These are phyloP conservation scores for Trichoderma aggressivum DNA, from an alignment of 2,329 filamentous ascomycete genomes.

Conservation along the genomic window DNA sequence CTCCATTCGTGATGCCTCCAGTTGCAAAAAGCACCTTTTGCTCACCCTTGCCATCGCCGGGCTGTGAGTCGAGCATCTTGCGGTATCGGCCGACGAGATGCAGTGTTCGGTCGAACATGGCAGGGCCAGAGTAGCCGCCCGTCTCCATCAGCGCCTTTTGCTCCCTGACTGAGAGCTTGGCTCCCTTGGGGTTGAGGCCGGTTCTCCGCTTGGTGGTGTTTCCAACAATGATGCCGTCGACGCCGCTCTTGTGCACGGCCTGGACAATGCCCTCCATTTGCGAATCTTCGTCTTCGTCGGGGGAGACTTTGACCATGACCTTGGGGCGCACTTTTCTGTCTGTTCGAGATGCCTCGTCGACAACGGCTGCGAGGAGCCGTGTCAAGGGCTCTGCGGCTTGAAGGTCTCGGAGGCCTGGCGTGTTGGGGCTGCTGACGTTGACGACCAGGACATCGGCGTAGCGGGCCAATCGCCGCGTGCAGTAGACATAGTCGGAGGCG, in stretches of 20 bases:
- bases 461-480: conserved; percentile 74
- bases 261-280: conserved; percentile 87
- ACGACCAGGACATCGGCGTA: conserved; percentile 97
- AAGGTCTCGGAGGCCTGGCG: conserved; percentile 80
- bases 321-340: conserved; percentile 62
- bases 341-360: conserved; percentile 67
- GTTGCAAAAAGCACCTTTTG: conserved; percentile 89
- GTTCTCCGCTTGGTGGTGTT: conserved; percentile 90
- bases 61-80: conserved; percentile 56
- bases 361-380: conserved; percentile 75
- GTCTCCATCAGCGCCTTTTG: conserved; percentile 66
- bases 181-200: conserved; percentile 64
- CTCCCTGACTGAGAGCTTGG: conserved; percentile 64
- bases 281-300: conserved; percentile 82
- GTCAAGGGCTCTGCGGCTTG: conserved; percentile 84
- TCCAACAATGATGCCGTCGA: conserved; percentile 93
- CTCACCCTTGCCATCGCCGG: conserved; percentile 32
- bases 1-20: conserved; percentile 85
- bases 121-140: conserved; percentile 87
- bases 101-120: conserved; percentile 78
- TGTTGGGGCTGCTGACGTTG: conserved; percentile 96
- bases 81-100: conserved; percentile 78
- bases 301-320: conserved; percentile 98
- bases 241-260: conserved; percentile 77
- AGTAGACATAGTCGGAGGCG: conserved; percentile 79